Base-by-base conservation (phyloP, 2,329 filamentous ascomycete genomes). In the Alternaria postmessia region DNA sequence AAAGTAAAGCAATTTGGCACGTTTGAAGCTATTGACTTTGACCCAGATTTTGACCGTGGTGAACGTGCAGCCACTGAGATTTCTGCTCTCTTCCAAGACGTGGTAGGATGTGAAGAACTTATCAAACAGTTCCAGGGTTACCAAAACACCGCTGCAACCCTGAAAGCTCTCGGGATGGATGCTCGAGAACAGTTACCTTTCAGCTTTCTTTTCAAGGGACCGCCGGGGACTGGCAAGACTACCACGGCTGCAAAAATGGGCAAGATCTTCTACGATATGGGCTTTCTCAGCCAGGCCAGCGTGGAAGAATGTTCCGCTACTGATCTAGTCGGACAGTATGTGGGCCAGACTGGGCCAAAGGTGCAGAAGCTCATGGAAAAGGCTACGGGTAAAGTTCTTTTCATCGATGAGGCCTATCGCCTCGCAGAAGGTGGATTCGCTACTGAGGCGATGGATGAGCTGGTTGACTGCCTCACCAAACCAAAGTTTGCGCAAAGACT, bases 171-270 rank as follows among this genome's bases (percentile, higher is more conserved):
- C 0, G 82, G 80, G 0, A 76, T 88, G 71, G 85, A 91, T 63
- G 85, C 87, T 2, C 81, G 82, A 7, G 81, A 86, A 7, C 77
- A 85, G 11, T 82, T 91, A 0, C 88, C 89, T 0, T 90, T 90
- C 72, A 89, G 85, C 61, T 92, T 91, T 65, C 67, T 92, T 0
- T 92, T 92, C 77, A 83, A 86, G 0, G 90, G 90, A 0, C 82
- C 85, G 53, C 88, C 88, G 14, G 85, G 85, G 0, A 93, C 90
- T 0, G 91, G 91, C 0, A 93, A 93, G 69, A 92, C 90, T 0
- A 89, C 88, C 0, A 92, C 85, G 0, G 91, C 91, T 0, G 80
- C 84, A n/a, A 90, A 89, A 62, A 91, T 94, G 84, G 91, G 91
- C 4, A 86, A 91, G 62, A 81, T 94, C 0, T 94, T 87, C 69